Percentiles rank a stretch among this genome's conserved stretches.
phyloP scores from a whole-genome alignment of 139 green algal species.

The Chara braunii region DNA sequence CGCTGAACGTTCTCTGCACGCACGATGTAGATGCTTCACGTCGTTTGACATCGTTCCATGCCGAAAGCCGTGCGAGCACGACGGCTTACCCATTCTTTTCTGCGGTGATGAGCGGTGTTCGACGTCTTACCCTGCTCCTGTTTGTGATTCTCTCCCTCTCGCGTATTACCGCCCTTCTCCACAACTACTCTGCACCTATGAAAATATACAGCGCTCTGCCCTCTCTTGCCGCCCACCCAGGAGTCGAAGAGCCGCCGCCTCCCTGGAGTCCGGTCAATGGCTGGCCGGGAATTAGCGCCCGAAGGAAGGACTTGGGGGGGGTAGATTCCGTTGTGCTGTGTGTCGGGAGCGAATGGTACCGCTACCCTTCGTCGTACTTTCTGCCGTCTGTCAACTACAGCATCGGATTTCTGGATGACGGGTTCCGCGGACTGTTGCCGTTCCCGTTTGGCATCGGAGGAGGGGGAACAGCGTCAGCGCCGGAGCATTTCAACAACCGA shows the following conservation, averaged over 20 bases:
- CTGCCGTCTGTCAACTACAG: slow-evolving; percentile 55
- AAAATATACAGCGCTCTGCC: slow-evolving; percentile 13
- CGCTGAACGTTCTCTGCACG: too few species aligned
- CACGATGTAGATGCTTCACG: too few species aligned
- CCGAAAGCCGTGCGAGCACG: not conserved
- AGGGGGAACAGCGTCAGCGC: slow-evolving; percentile 50
- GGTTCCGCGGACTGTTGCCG: slow-evolving; percentile 52
- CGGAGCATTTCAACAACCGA: slow-evolving; percentile 54
- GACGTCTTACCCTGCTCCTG: too few species aligned
- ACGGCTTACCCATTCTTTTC: too few species aligned
- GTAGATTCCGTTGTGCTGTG: slow-evolving; percentile 46
- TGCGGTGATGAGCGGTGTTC: too few species aligned
- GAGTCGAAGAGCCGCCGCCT: not conserved
- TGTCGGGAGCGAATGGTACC: slow-evolving; percentile 68
- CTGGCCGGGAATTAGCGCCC: not conserved
- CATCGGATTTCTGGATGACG: slow-evolving; percentile 60
- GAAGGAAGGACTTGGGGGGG: not conserved
- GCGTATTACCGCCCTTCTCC: slow-evolving; percentile 15
- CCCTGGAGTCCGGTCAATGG: not conserved
- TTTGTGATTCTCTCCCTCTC: slow-evolving; percentile 20
- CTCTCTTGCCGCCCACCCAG: too few species aligned
- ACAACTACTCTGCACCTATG: slow-evolving; percentile 24
- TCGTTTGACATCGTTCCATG: too few species aligned
- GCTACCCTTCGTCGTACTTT: slow-evolving; percentile 76
- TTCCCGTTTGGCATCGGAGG: slow-evolving; percentile 30